A percentile compares a stretch with the other conserved stretches of the same genome.
phyloP scores from a whole-genome alignment of 805 yeast genomes.

The Suhomyces pyralidae region DNA sequence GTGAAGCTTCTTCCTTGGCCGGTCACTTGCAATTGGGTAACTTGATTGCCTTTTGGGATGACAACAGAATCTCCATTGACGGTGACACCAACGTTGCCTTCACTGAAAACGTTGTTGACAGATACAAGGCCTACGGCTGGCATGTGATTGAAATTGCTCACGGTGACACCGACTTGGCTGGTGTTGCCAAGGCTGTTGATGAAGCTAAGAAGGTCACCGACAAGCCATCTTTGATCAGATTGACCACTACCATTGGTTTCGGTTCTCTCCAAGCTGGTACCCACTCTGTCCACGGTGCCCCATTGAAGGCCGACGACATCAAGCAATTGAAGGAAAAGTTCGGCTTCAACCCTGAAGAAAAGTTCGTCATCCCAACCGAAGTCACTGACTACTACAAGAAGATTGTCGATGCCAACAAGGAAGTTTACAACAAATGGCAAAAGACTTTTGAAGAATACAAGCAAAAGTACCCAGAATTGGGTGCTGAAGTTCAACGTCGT shows the following conservation, averaged over 20 bases:
- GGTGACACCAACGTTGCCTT: slow-evolving; percentile 87
- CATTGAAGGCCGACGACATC: slow-evolving; percentile 90
- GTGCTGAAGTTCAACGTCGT: slow-evolving; percentile 79
- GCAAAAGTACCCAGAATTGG: slow-evolving; percentile 71
- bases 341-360: slow-evolving; percentile 85
- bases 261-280: slow-evolving; percentile 87
- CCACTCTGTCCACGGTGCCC: slow-evolving; percentile 93
- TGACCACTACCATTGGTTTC: slow-evolving; percentile 89
- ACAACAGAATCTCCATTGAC: slow-evolving; percentile 94
- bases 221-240: slow-evolving; percentile 88
- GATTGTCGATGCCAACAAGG: slow-evolving; percentile 59
- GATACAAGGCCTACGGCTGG: slow-evolving; percentile 95
- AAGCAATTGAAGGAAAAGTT: slow-evolving; percentile 76
- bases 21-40: slow-evolving; percentile 94
- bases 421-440: slow-evolving; percentile 76
- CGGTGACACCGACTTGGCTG: slow-evolving; percentile 76
- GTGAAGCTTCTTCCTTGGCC: slow-evolving; percentile 92
- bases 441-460: slow-evolving; percentile 56
- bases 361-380: slow-evolving; percentile 77
- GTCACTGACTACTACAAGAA: slow-evolving; percentile 68
- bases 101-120: slow-evolving; percentile 84
- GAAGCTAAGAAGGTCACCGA: slow-evolving; percentile 72
- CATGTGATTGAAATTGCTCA: slow-evolving; percentile 71
- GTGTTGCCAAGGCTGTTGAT: slow-evolving; percentile 69
- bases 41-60: slow-evolving; percentile 94